phyloP scores from a whole-genome alignment of 768 basidiomycete species.

The Pulveroboletus sp. region DNA sequence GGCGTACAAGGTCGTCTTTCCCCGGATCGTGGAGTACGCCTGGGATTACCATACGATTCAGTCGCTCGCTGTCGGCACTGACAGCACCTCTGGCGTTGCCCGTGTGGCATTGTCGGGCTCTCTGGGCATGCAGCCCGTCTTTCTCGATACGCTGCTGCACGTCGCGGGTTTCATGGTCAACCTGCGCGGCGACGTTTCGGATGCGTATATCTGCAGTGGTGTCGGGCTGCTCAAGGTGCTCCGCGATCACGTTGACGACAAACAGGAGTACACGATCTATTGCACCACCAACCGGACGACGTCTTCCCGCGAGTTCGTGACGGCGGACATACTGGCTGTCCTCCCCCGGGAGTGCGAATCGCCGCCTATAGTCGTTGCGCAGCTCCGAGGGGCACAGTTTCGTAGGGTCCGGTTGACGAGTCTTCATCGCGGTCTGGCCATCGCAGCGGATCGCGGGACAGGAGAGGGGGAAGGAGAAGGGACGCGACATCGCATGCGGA shows the following conservation, averaged over 20 bases:
- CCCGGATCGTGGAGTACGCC: constrained; percentile 63
- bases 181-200: constrained; percentile 42
- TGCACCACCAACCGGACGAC: constrained; percentile 41
- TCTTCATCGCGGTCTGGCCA: constrained; percentile 43
- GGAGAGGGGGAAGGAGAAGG: not conserved
- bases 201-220: constrained; percentile 61
- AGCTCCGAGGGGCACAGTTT: constrained; percentile 55
- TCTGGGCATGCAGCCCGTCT: constrained; percentile 49
- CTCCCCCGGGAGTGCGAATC: constrained; percentile 25
- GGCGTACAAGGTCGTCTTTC: constrained; percentile 62
- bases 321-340: constrained; percentile 51
- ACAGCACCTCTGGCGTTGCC: constrained; percentile 50
- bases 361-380: constrained; percentile 45
- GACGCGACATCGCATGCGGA: constrained; percentile 15
- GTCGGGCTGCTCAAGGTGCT: constrained; percentile 47
- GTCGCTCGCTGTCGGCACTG: constrained; percentile 44
- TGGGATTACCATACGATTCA: constrained; percentile 54
- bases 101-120: constrained; percentile 39
- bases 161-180: constrained; percentile 69
- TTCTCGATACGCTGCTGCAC: constrained; percentile 65
- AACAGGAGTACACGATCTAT: constrained; percentile 46
- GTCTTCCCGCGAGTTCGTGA: constrained; percentile 40
- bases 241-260: constrained; percentile 37
- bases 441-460: constrained; percentile 23
- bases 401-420: constrained; percentile 48